Conservation (phyloP, 257 asterid genomes). For the Ocimum tenuiflorum region DNA sequence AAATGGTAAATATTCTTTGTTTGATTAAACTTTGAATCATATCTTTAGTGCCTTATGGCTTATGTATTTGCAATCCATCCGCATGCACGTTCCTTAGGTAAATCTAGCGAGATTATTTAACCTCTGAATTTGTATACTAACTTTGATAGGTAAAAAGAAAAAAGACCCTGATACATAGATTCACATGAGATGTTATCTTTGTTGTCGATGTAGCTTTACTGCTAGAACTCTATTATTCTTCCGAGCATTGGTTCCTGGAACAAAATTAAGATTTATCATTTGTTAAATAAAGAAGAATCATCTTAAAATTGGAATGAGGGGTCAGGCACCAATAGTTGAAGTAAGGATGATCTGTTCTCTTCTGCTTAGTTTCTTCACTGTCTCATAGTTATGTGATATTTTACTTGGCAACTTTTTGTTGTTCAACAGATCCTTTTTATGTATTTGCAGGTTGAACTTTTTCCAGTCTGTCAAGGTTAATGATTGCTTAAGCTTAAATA, state of each 20-base stretch:
- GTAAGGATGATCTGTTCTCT: slow-evolving; percentile 19
- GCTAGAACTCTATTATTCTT: neutral
- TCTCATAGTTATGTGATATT: no score
- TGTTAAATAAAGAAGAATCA: slow-evolving; percentile 53
- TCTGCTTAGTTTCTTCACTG: no score
- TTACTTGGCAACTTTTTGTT: no score
- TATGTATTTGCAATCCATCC: neutral
- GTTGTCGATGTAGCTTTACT: neutral
- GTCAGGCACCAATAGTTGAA: slow-evolving; percentile 46
- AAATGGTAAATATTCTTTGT: no score
- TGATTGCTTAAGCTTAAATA: slow-evolving; percentile 88
- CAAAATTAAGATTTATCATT: slow-evolving; percentile 39
- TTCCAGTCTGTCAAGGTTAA: slow-evolving; percentile 58
- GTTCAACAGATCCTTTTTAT: neutral
- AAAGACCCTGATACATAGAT: neutral
- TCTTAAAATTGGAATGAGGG: slow-evolving; percentile 55
- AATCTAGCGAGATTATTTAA: neutral
- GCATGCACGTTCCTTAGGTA: neutral
- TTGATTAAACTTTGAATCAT: no score
- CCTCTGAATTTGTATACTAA: neutral
- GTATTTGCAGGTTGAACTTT: slow-evolving; percentile 62
- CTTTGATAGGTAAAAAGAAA: neutral
- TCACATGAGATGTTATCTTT: neutral
- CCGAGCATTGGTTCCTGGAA: slow-evolving; percentile 28
- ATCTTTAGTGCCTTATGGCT: no score